Base-by-base conservation (phyloP, 257 asterid species). In the Leptodermis oblonga region DNA sequence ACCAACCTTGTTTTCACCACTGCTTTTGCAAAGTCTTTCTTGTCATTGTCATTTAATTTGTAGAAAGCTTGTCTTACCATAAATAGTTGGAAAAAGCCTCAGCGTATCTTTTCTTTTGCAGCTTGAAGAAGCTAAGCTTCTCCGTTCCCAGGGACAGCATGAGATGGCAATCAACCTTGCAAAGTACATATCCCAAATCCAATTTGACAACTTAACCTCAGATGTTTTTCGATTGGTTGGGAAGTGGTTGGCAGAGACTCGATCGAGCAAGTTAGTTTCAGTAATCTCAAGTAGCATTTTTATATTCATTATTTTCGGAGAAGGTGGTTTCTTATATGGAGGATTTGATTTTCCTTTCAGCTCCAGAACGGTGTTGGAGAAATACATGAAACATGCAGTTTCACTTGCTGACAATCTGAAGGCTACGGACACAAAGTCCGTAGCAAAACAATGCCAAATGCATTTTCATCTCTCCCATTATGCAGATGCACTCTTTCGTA, bases 111-210 rank as follows among this genome's bases (percentile, higher is more conserved):
- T 67, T 33, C 60, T 71, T 65, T 70, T 41, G 73, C 82, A 93
- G 99, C 86, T 93, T 74, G 97, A 93, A 80, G 99, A 93, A 82
- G 99, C 99, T 68, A 88, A 88, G 85, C 94, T 90, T 81, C 92
- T 93, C 55, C 95, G 99, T 53, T 89, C 95, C 69, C 99, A 90
- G 82, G 97, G 97, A 73, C 97, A 90, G 86, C 89, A 85, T 85
- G 94, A 90, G 83, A 84, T 89, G 90, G 99, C 96, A 23, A 86
- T 93, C 84, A 87, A 86, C 86, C 97, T 93, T 53, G 97, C 99
- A 42, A 90, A 86, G 76, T 86, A 88, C 80, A 83, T 90, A 75
- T 86, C 94, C 22, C 87, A 86, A 80, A 87, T 80, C 68, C 87
- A 62, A 80, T 68, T 73, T 76, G 85, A 81, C 25, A 81, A 81